A percentile compares a stretch with the other conserved stretches of the same genome.
Evolutionary conservation across 257 asterid genomes (phyloP).

Genomic region (Datura wrightii): DNA sequence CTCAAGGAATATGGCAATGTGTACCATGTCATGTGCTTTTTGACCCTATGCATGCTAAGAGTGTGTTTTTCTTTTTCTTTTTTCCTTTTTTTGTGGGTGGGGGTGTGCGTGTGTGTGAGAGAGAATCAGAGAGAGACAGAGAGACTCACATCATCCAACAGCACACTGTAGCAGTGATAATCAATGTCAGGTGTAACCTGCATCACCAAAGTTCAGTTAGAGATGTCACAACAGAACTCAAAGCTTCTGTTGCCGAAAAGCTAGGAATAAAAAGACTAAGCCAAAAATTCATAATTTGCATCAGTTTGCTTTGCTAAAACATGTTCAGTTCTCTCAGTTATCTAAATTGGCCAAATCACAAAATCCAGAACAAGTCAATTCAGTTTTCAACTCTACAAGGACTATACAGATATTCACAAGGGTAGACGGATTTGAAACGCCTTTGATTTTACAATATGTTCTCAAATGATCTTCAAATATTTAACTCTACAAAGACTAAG

Average conservation of each 20-base stretch:
- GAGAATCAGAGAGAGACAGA: background rate
- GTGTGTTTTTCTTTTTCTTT: background rate
- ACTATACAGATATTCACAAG: background rate
- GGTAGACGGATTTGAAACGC: background rate
- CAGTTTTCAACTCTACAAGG: background rate
- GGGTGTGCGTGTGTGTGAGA: background rate
- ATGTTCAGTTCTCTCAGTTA: background rate
- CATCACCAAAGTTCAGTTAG: constrained; percentile 31
- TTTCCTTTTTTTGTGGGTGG: background rate
- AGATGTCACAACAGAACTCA: background rate
- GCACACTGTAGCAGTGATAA: constrained; percentile 94
- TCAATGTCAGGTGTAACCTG: constrained; percentile 92
- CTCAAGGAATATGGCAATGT: background rate
- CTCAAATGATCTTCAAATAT: background rate
- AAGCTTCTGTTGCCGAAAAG: background rate
- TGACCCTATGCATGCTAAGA: background rate
- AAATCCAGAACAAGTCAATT: background rate
- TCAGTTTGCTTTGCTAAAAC: background rate
- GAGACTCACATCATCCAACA: constrained; percentile 98
- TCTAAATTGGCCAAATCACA: background rate
- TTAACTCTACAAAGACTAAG: background rate
- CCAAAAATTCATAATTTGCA: background rate
- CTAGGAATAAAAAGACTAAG: background rate
- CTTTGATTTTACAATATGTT: background rate
- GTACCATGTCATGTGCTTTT: background rate